phyloP scores from a whole-genome alignment of 2,329 filamentous ascomycete genomes.

The Coniochaeta hoffmannii region DNA sequence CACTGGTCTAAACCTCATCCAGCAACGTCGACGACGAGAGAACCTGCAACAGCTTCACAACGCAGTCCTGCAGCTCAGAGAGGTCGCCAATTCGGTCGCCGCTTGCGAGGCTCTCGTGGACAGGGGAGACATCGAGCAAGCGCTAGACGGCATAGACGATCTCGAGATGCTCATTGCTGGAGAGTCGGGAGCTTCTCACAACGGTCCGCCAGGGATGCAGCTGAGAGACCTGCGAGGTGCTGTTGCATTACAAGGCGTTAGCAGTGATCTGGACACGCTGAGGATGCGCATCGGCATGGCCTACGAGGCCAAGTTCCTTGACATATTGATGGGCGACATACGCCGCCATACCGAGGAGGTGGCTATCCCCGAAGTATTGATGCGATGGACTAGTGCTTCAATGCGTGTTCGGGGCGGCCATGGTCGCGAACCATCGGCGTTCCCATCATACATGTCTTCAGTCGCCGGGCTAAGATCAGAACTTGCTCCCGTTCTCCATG shows the following conservation, averaged over 20 bases:
- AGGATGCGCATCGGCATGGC: conserved; percentile 77
- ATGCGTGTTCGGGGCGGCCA: conserved; percentile 63
- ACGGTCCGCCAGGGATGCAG: conserved; percentile 24
- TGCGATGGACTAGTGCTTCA: conserved; percentile 76
- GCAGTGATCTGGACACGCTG: conserved; percentile 67
- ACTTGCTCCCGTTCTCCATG: conserved; percentile 64
- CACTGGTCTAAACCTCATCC: conserved; percentile 76
- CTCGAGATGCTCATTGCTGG: conserved; percentile 78
- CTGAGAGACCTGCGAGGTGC: conserved; percentile 67
- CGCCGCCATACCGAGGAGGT: conserved; percentile 72
- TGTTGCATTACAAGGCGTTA: conserved; percentile 72
- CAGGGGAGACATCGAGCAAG: conserved; percentile 72
- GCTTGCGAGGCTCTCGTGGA: conserved; percentile 78
- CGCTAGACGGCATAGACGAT: conserved; percentile 67
- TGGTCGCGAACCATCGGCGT: conserved; percentile 56
- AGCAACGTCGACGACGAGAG: conserved; percentile 71
- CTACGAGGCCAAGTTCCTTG: conserved; percentile 75
- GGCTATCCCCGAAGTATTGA: conserved; percentile 64
- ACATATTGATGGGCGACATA: conserved; percentile 70
- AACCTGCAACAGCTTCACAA: conserved; percentile 78
- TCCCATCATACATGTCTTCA: conserved; percentile 72
- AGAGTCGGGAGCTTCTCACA: conserved; percentile 37
- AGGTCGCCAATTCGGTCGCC: conserved; percentile 67
- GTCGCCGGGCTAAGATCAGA: conserved; percentile 63
- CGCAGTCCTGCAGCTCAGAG: conserved; percentile 74